These are phyloP conservation scores for Lachnellula arida DNA, from an alignment of 2,329 filamentous ascomycete genomes.

Conservation along the genomic window DNA sequence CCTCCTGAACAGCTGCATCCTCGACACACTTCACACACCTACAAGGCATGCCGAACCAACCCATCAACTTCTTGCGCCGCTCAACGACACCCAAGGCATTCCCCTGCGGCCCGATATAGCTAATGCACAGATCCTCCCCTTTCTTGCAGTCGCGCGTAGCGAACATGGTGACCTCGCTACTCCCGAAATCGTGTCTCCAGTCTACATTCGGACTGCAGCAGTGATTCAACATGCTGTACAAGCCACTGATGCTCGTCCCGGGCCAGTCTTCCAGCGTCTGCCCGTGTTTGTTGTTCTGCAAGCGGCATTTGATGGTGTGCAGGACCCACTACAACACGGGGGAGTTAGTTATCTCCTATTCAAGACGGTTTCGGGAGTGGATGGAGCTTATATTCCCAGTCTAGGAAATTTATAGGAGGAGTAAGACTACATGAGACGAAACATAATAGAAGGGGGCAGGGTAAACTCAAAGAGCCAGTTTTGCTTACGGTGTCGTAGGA, in stretches of 20 bases:
- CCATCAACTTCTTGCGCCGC: conserved; percentile 17
- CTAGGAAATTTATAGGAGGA: too few species aligned
- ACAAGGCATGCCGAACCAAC: conserved; percentile 21
- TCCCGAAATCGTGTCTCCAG: conserved; percentile 24
- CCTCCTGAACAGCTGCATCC: neutral
- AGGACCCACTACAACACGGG: conserved; percentile 19
- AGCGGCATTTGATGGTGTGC: conserved; percentile 30
- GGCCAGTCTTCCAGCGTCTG: conserved; percentile 22
- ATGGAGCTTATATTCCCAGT: too few species aligned
- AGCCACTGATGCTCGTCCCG: conserved; percentile 28
- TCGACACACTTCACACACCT: conserved; percentile 15
- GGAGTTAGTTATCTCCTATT: too few species aligned
- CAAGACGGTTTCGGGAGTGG: too few species aligned
- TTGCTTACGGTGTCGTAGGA: conserved; percentile 23
- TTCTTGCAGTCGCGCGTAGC: conserved; percentile 18
- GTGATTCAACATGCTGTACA: conserved; percentile 33
- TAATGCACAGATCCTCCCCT: conserved; percentile 25
- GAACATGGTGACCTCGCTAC: conserved; percentile 25
- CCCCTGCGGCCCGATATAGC: conserved; percentile 20
- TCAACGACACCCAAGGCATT: conserved; percentile 8
- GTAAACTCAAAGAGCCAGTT: too few species aligned
- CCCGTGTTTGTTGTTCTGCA: conserved; percentile 34
- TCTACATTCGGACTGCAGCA: conserved; percentile 32
- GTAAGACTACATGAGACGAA: too few species aligned
- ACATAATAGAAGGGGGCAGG: too few species aligned